Base-by-base conservation (phyloP, 2,329 filamentous ascomycete species). In the Arthrobotrys iridis region DNA sequence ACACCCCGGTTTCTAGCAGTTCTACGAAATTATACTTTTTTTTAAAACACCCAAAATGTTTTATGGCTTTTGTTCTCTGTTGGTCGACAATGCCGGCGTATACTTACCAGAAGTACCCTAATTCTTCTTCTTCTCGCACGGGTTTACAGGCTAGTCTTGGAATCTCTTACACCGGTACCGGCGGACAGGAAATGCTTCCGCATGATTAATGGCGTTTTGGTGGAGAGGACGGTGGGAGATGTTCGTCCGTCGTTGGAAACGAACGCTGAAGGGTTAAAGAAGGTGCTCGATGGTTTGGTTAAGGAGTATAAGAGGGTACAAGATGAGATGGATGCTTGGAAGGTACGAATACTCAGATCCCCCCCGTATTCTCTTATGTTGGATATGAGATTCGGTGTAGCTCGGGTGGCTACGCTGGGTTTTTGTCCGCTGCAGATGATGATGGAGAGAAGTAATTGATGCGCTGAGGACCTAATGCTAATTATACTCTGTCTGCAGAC, bases 251-350 rank as follows among this genome's bases (percentile, higher is more conserved):
- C 93, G 24, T 86, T 99, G 76, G 90, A 93, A 84, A 98, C 93
- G 18, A 98, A 99, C 82, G 91, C 93, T 24, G 94, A 98, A 77
- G 94, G 95, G 1, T 82, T 99, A 81, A 95, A 91, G 84, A 96
- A 97, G 84, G 93, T 98, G 28, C 85, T 98, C 65, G 93, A 97
- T 77, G 94, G 97, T 82, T 84, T 99, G 77, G 88, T 98, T 78
- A 97, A 97, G 87, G 93, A 97, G 84, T 98, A 98, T 86, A 96
- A 96, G 85, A 84, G 86, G 30, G 96, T 97, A 84, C 93, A 99
- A 83, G 89, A 93, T 43, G 95, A 99, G 81, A 88, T 99, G 86
- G 94, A 99, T 82, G 93, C 90, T 83, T 99, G 95, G 95, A 99
- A 99, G 92, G 94, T 96, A 84, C 71, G 88, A 81, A 37, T n/a